Evolutionary conservation across 495 filamentous ascomycete genomes (phyloP), one percentile per base, ranked within the genome.

Genomic region (Penicillium coffeae): DNA sequence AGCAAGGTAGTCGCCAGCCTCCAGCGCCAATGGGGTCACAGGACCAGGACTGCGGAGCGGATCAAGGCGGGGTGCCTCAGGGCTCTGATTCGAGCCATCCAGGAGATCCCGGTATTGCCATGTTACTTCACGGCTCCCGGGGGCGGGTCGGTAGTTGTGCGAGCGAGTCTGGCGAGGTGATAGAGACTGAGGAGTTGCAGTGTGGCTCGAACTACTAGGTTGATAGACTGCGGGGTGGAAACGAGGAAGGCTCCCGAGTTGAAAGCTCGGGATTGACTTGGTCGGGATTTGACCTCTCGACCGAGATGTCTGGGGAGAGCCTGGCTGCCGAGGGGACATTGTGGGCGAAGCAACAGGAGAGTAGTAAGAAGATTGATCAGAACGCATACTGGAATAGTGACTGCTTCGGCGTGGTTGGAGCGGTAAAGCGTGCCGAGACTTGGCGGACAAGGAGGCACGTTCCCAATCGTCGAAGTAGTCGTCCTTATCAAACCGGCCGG

Each of bases 1-100:
- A 34, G 71, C 64, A 10, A 86, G 55, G 32, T 83, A 86, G 33
- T 77, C 73, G 32, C 72, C 70, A 7, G 71, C 55, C 7, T 89
- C 86, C 21, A 93, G 63, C 2, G 79, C 78, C 62, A 93, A 74
- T 0, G 88, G 88, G 2, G 88, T 91, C 33, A 91, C 86, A 0
- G 86, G 86, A 0, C 87, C 87, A 1, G 87, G 86, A 37, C 85
- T 88, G n/a, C 79, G 79, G 3, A 87, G 72, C 2, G 88, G 88
- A 19, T 72, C 71, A 27, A 93, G 60, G 14, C 80, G 70, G 7
- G 88, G 88, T 16, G 83, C 83, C 9, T 70, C 69, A n/a, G 30
- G 86, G 75, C 51, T 68, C 56, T 59, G 75, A 48, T 52, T 66
- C 39, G 58, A 36, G 13, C 56, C 58, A n/a, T 70, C 70, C 12